Base-by-base conservation (phyloP, 768 basidiomycete species). In the Pisolithus sp. region DNA sequence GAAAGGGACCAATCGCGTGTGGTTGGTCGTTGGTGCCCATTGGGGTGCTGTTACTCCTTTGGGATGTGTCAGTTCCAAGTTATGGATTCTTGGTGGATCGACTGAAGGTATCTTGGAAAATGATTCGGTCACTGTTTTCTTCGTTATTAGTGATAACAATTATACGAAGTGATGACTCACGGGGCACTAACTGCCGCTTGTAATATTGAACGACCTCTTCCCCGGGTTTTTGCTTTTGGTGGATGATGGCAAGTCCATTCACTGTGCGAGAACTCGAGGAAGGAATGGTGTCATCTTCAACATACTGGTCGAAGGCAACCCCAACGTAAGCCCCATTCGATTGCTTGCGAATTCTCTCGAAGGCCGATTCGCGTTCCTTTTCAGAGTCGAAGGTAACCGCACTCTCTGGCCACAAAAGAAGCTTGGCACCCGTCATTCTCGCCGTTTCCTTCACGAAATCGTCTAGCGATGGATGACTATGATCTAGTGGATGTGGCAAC, bases 341-440 rank as follows among this genome's bases (percentile, higher is more conserved):
- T 2, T 50, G 54, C 2, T 62, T 7, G 20, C 68, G 72, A 5
- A 90, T 70, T 46, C 55, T 45, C 2, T 66, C 58, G 51, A 92
- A 76, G 0, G 76, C 81, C 4, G 65, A 67, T 18, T 71, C 65
- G 53, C 77, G 77, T 48, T 82, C 84, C 18, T 55, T 57, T 12
- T 66, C 65, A 31, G 74, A 77, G 31, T 73, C 70, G 61, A 93
- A 93, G 2, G 71, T 64, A 0, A 92, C 80, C 0, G 89, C 88
- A 6, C 83, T 82, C 65, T 92, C 89, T 0, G 90, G 89, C 88
- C 89, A 92, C 1, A 93, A 69, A 15, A 89, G 60, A 15, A 93
- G 61, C 39, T 77, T 75, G 0, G 85, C 82, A 4, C 56, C 44
- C 5, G 69, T 71, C 50, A 83, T 59, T n/a, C 61, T 73, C 40